These are phyloP conservation scores for Nicotiana tomentosiformis DNA, from an alignment of 257 asterid genomes.

Conservation along the genomic window DNA sequence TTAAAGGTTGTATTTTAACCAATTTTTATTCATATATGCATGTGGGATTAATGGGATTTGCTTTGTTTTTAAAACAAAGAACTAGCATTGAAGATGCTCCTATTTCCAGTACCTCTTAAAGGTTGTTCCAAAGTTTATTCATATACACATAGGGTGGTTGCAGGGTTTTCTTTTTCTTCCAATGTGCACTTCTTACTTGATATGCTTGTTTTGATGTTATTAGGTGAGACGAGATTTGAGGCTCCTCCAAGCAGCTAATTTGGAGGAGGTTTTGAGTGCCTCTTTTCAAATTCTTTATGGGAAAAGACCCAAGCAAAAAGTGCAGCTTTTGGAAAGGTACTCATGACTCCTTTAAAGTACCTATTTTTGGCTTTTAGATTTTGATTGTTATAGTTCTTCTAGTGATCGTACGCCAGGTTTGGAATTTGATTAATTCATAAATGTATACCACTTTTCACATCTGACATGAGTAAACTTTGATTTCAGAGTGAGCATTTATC, in stretches of 20 bases:
- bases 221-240: conserved; percentile 85
- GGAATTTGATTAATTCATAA: background rate
- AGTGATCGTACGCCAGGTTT: background rate
- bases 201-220: background rate
- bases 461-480: background rate
- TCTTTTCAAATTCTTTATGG: conserved; percentile 64
- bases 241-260: conserved; percentile 59
- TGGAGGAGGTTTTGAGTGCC: conserved; percentile 65
- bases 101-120: conserved; percentile 66
- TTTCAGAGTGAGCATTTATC: background rate
- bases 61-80: conserved; percentile 71
- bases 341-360: background rate
- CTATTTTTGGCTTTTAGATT: background rate
- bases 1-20: conserved; percentile 40
- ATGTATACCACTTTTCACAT: background rate
- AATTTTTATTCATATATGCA: background rate
- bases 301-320: conserved; percentile 76
- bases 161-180: background rate
- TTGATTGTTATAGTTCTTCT: background rate
- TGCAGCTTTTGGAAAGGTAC: conserved; percentile 81
- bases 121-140: conserved; percentile 25
- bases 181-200: background rate
- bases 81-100: conserved; percentile 65
- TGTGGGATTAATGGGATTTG: conserved; percentile 26
- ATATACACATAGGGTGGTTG: background rate